phyloP scores from a whole-genome alignment of 768 basidiomycete species.

The Lactarius akahatsu region DNA sequence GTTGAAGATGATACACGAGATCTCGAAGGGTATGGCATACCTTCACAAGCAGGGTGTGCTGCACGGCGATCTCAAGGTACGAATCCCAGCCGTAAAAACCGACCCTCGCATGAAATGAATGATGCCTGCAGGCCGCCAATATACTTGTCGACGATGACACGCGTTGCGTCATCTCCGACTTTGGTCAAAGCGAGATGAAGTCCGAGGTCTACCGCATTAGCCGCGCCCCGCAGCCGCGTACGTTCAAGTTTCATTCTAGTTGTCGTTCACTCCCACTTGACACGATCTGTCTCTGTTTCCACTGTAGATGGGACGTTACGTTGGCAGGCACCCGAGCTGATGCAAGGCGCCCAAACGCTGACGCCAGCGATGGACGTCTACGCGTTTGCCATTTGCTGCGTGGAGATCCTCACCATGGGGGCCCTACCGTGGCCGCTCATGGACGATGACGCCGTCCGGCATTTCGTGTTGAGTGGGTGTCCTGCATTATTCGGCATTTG shows the following conservation, averaged over 20 bases:
- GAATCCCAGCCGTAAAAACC: conserved; percentile 17
- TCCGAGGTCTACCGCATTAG: conserved; percentile 64
- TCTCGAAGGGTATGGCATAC: conserved; percentile 81
- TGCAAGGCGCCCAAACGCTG: conserved; percentile 46
- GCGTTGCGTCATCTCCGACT: conserved; percentile 75
- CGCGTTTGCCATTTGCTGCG: conserved; percentile 63
- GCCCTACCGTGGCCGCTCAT: conserved; percentile 55
- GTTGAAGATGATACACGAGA: conserved; percentile 65
- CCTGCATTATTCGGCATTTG: not conserved
- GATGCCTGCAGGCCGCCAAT: conserved; percentile 56
- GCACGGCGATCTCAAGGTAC: conserved; percentile 81
- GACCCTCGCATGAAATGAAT: not conserved
- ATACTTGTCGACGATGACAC: conserved; percentile 68
- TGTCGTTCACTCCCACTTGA: not conserved
- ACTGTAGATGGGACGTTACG: conserved; percentile 51
- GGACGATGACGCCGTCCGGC: conserved; percentile 51
- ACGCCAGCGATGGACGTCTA: conserved; percentile 66
- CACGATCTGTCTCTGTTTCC: not conserved
- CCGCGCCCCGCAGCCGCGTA: conserved; percentile 41
- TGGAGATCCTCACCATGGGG: conserved; percentile 63
- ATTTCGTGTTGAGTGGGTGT: conserved; percentile 48
- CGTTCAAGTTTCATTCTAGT: conserved; percentile 18
- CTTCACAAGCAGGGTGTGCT: conserved; percentile 65
- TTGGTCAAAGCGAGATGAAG: conserved; percentile 81
- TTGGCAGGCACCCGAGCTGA: conserved; percentile 72